A percentile compares a stretch with the other conserved stretches of the same genome.
These are phyloP conservation scores for Chlamydomonas schloesseri DNA, from an alignment of 139 green algal genomes.

Conservation along the genomic window DNA sequence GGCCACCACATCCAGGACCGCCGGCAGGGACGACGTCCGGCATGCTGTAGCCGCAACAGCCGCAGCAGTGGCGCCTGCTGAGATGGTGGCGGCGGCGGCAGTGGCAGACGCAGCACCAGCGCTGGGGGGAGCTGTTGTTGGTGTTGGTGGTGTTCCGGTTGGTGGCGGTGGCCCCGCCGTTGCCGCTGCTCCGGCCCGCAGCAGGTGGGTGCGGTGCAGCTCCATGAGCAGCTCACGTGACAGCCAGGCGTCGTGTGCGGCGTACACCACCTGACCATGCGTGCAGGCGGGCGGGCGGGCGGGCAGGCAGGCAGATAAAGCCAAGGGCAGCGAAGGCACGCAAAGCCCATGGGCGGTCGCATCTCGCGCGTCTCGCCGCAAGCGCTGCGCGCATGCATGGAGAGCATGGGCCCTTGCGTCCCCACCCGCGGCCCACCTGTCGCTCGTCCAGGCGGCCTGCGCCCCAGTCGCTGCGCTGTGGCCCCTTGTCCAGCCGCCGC, in stretches of 20 bases:
- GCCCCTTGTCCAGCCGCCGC: conserved; percentile 38
- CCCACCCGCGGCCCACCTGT: too few relatives aligned
- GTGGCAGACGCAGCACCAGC: too few relatives aligned
- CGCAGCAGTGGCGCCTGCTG: background rate
- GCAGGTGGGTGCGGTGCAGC: background rate
- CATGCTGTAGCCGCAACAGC: too few relatives aligned
- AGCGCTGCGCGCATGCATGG: too few relatives aligned
- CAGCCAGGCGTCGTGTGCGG: conserved; percentile 47
- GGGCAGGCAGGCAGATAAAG: too few relatives aligned
- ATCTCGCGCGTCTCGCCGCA: too few relatives aligned
- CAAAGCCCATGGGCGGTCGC: too few relatives aligned
- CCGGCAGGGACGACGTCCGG: too few relatives aligned
- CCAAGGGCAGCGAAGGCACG: too few relatives aligned
- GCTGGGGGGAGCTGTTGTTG: too few relatives aligned
- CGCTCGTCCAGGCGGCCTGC: conserved; percentile 3
- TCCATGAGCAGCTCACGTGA: conserved; percentile 36
- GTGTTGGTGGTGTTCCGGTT: background rate
- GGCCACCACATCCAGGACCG: background rate
- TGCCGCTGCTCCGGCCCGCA: background rate
- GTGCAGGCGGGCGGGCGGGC: background rate
- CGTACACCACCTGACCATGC: conserved; percentile 31
- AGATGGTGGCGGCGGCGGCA: background rate
- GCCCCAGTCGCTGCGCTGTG: conserved; percentile 46
- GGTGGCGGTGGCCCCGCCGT: background rate
- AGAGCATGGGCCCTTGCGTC: too few relatives aligned